Conservation (phyloP, 176 grass and related monocot species). For the Oryza nivara region DNA sequence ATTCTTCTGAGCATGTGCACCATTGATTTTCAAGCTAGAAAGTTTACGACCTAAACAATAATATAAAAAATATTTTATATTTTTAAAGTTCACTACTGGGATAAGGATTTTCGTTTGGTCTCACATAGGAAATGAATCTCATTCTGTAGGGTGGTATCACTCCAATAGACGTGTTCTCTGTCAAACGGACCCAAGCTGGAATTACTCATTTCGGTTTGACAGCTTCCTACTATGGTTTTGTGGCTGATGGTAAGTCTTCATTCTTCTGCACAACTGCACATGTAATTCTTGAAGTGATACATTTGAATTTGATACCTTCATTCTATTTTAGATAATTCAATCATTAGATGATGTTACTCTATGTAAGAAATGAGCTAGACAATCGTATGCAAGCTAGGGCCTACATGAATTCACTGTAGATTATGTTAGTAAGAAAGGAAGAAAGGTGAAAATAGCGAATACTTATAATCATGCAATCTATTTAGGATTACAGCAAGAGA, state of each 20-base stretch:
- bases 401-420: background rate
- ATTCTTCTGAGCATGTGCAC: background rate
- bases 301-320: conserved; percentile 16
- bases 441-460: conserved; percentile 6
- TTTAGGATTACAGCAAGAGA: conserved; percentile 13
- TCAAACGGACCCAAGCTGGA: conserved; percentile 67
- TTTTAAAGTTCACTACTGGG: background rate
- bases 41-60: background rate
- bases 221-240: conserved; percentile 90
- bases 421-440: conserved; percentile 31
- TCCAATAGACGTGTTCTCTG: conserved; percentile 81
- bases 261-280: conserved; percentile 18
- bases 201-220: conserved; percentile 77
- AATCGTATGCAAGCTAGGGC: background rate
- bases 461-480: conserved; percentile 9
- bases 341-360: background rate
- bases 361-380: conserved; percentile 12
- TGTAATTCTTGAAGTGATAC: conserved; percentile 17
- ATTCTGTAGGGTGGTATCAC: conserved; percentile 70
- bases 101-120: background rate
- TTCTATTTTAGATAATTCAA: background rate
- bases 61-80: background rate
- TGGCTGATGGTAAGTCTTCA: conserved; percentile 74
- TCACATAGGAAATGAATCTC: background rate
- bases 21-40: background rate